phyloP scores from a whole-genome alignment of 2,329 filamentous ascomycete species.

The Exophiala phaeomuriformis region DNA sequence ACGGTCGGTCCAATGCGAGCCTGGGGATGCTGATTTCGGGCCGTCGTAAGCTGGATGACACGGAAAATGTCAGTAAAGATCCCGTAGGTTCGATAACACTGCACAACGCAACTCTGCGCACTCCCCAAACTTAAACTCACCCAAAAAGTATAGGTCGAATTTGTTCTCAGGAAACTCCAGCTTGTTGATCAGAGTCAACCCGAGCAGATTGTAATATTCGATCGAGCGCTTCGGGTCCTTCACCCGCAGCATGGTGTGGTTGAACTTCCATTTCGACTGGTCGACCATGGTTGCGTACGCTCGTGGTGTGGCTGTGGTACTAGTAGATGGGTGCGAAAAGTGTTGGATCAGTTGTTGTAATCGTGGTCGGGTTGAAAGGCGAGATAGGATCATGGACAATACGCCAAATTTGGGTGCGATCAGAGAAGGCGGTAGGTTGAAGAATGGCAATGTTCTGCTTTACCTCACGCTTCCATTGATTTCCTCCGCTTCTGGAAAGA shows the following conservation, averaged over 20 bases:
- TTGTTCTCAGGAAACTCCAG: slow-evolving; percentile 77
- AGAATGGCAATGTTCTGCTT: neutral
- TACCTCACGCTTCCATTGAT: too few species aligned
- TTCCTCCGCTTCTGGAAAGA: too few species aligned
- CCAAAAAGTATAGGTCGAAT: slow-evolving; percentile 90
- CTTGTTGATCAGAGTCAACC: slow-evolving; percentile 76
- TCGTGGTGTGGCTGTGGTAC: neutral
- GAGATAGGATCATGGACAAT: slow-evolving; percentile 8
- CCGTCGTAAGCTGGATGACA: slow-evolving; percentile 60
- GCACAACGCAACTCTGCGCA: too few species aligned
- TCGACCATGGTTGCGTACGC: slow-evolving; percentile 24
- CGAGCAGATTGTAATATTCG: slow-evolving; percentile 90
- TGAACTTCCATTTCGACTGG: slow-evolving; percentile 55
- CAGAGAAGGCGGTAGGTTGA: neutral
- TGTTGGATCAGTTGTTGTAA: slow-evolving; percentile 9
- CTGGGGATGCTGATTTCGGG: slow-evolving; percentile 63
- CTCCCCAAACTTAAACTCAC: neutral
- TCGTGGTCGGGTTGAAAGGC: slow-evolving; percentile 4
- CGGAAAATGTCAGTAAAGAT: neutral
- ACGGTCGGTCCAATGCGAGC: slow-evolving; percentile 69
- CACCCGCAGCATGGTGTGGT: slow-evolving; percentile 71
- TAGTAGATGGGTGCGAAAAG: slow-evolving; percentile 1
- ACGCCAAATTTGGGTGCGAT: neutral
- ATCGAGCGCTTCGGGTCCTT: slow-evolving; percentile 63
- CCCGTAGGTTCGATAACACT: neutral